Evolutionary conservation across 1,284 basidiomycete species (phyloP).

Genomic region (Ganoderma lucidum): DNA sequence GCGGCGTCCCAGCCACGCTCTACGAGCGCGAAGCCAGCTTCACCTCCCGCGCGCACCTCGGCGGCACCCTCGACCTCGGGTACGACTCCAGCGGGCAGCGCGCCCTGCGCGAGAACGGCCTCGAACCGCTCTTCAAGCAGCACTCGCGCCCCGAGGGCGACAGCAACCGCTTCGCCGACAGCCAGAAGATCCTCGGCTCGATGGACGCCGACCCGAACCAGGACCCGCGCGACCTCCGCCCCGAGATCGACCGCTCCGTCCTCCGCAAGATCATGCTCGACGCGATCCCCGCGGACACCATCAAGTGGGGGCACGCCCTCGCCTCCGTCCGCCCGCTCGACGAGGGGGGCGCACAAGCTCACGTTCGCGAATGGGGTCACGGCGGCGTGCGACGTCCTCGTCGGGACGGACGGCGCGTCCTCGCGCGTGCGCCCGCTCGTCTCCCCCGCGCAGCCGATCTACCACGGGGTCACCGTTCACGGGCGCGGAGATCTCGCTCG

Average conservation of each 20-base stretch:
- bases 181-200: conserved; percentile 4
- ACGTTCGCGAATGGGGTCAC: conserved; percentile 4
- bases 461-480: neutral
- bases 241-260: conserved; percentile 11
- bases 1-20: conserved; percentile 7
- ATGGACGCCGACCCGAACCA: neutral
- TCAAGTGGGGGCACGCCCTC: conserved; percentile 12
- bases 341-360: neutral
- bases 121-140: neutral
- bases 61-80: conserved; percentile 8
- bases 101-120: conserved; percentile 11
- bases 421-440: conserved; percentile 12
- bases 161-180: conserved; percentile 4
- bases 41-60: conserved; percentile 6
- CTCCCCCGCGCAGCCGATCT: neutral
- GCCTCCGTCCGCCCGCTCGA: neutral
- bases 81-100: conserved; percentile 3
- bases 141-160: conserved; percentile 8
- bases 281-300: neutral
- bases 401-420: conserved; percentile 4
- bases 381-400: conserved; percentile 6
- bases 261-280: conserved; percentile 7
- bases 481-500: conserved; percentile 5
- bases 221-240: conserved; percentile 2
- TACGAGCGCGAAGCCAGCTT: conserved; percentile 4